Percentiles rank a stretch among this genome's conserved stretches.
Conservation (phyloP, 345 rosid species). For the Zanthoxylum bungeanum region DNA sequence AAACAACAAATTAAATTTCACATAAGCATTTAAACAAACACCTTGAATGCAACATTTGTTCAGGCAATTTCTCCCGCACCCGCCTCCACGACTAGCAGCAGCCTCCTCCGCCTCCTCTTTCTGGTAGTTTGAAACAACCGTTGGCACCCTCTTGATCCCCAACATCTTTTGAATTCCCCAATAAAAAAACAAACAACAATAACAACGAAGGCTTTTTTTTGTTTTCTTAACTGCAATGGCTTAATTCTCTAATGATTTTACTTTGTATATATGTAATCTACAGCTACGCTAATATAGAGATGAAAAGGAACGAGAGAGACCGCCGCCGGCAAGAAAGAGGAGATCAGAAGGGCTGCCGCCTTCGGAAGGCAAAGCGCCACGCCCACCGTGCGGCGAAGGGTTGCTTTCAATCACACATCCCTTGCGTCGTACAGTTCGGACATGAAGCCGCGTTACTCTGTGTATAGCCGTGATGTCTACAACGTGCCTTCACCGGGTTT, state of each 20-base stretch:
- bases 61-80: constrained; percentile 86
- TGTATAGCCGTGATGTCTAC: constrained; percentile 99
- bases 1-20: neutral
- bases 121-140: constrained; percentile 78
- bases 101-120: constrained; percentile 66
- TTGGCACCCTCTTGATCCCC: constrained; percentile 84
- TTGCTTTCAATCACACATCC: constrained; percentile 72
- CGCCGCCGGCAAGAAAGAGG: constrained; percentile 99
- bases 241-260: neutral
- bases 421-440: constrained; percentile 78
- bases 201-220: constrained; percentile 6
- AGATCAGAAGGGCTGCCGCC: constrained; percentile 99
- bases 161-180: constrained; percentile 48
- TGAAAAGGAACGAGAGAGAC: constrained; percentile 24
- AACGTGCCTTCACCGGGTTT: constrained; percentile 43
- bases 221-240: neutral
- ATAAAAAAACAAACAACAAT: constrained; percentile 1
- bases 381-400: constrained; percentile 99
- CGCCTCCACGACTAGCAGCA: constrained; percentile 41
- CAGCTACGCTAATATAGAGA: constrained; percentile 13
- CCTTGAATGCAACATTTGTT: constrained; percentile 72
- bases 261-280: neutral
- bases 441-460: constrained; percentile 69
- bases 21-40: constrained; percentile 14
- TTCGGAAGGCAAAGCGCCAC: constrained; percentile 99